Conservation (phyloP, 176 grass and related monocot species). For the Lolium perenne region DNA sequence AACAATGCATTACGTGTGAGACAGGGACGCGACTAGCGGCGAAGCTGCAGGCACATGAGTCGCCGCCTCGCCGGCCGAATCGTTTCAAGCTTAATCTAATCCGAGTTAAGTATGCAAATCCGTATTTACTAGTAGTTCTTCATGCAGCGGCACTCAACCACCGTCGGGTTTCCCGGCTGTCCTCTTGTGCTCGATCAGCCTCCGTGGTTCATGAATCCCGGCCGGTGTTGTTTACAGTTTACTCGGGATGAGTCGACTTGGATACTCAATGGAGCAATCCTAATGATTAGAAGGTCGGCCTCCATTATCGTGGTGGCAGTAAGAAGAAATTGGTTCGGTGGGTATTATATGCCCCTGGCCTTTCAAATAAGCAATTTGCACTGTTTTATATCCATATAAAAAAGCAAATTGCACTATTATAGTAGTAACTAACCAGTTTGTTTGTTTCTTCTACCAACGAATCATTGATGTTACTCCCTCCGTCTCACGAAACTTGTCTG, state of each 20-base stretch:
- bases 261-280: too few species aligned
- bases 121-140: not conserved
- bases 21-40: slow-evolving; percentile 6
- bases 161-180: slow-evolving; percentile 33
- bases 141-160: not conserved
- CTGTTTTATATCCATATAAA: too few species aligned
- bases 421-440: too few species aligned
- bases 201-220: not conserved
- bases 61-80: slow-evolving; percentile 25
- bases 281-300: too few species aligned
- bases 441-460: too few species aligned
- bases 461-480: too few species aligned
- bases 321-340: too few species aligned
- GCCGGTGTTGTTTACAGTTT: not conserved
- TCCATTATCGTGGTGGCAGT: too few species aligned
- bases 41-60: slow-evolving; percentile 18
- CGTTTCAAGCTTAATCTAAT: slow-evolving; percentile 3
- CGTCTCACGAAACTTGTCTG: too few species aligned
- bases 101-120: not conserved
- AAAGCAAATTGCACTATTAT: too few species aligned
- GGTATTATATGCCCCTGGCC: too few species aligned
- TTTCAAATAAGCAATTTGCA: too few species aligned
- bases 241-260: not conserved
- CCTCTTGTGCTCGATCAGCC: not conserved
- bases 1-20: not conserved